phyloP scores from a whole-genome alignment of 202 grass and related monocot species.

The Zizania palustris region DNA sequence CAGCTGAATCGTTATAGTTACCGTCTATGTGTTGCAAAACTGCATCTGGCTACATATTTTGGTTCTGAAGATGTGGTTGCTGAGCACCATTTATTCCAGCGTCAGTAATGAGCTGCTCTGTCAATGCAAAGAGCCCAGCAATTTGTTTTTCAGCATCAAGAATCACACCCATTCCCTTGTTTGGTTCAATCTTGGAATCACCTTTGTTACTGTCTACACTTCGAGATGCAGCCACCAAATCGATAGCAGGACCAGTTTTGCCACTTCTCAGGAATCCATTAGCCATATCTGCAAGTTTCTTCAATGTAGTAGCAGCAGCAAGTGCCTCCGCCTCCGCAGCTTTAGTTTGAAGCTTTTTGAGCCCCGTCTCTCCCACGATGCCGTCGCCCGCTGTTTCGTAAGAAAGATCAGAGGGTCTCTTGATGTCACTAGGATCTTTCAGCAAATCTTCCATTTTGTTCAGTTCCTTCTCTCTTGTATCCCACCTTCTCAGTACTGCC shows the following conservation, averaged over 20 bases:
- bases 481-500: slow-evolving; percentile 49
- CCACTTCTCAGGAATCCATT: slow-evolving; percentile 46
- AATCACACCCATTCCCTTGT: slow-evolving; percentile 45
- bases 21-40: slow-evolving; percentile 12
- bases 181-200: slow-evolving; percentile 27
- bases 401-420: slow-evolving; percentile 41
- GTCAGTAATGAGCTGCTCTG: slow-evolving; percentile 56
- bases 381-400: slow-evolving; percentile 35
- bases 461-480: slow-evolving; percentile 50
- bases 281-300: slow-evolving; percentile 53
- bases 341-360: slow-evolving; percentile 45
- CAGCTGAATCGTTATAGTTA: background rate
- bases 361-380: slow-evolving; percentile 38
- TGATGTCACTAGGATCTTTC: slow-evolving; percentile 43
- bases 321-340: slow-evolving; percentile 51
- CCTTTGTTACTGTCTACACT: slow-evolving; percentile 21
- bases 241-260: slow-evolving; percentile 29
- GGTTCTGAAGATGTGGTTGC: slow-evolving; percentile 31
- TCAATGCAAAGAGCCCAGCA: slow-evolving; percentile 61
- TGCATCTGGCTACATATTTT: slow-evolving; percentile 12
- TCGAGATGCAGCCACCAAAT: slow-evolving; percentile 9
- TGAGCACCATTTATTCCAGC: slow-evolving; percentile 37
- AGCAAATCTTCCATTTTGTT: slow-evolving; percentile 45
- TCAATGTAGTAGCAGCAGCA: slow-evolving; percentile 53
- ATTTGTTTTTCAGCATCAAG: slow-evolving; percentile 61